phyloP scores from a whole-genome alignment of 202 grass and related monocot species.

The Carex arenaria region DNA sequence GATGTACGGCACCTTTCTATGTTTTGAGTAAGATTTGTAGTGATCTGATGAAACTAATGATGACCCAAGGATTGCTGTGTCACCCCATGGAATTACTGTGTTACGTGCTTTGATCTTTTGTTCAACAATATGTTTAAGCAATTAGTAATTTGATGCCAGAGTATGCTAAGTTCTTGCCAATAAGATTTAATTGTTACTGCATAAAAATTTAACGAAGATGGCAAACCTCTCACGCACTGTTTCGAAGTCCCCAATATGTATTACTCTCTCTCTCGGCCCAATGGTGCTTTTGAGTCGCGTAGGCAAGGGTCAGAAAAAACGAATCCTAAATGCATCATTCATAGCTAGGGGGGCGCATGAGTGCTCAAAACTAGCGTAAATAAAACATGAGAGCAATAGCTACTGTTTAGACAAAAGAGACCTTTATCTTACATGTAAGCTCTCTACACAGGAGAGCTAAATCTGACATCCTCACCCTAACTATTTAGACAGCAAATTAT shows the following conservation, averaged over 20 bases:
- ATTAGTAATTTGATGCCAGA: not conserved
- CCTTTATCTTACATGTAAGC: conserved; percentile 8
- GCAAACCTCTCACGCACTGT: too few relatives aligned
- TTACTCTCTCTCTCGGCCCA: too few relatives aligned
- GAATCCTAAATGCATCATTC: not conserved
- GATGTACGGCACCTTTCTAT: conserved; percentile 14
- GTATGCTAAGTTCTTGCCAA: too few relatives aligned
- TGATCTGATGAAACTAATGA: conserved; percentile 2
- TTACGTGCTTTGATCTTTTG: not conserved
- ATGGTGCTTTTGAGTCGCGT: not conserved
- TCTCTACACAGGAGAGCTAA: not conserved
- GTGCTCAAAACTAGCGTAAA: not conserved
- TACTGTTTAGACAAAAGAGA: conserved; percentile 1
- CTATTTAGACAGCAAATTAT: conserved; percentile 7
- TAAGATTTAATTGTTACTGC: too few relatives aligned
- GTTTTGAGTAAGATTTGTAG: conserved; percentile 29
- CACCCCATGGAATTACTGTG: not conserved
- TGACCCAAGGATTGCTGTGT: not conserved
- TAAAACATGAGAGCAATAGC: not conserved
- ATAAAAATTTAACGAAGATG: too few relatives aligned
- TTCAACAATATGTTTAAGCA: not conserved
- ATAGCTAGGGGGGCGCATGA: not conserved
- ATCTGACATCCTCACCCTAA: not conserved
- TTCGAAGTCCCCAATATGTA: too few relatives aligned
- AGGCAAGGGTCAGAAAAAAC: not conserved